Base-by-base conservation (phyloP, 805 yeast species). In the Spathaspora gorwiae region DNA sequence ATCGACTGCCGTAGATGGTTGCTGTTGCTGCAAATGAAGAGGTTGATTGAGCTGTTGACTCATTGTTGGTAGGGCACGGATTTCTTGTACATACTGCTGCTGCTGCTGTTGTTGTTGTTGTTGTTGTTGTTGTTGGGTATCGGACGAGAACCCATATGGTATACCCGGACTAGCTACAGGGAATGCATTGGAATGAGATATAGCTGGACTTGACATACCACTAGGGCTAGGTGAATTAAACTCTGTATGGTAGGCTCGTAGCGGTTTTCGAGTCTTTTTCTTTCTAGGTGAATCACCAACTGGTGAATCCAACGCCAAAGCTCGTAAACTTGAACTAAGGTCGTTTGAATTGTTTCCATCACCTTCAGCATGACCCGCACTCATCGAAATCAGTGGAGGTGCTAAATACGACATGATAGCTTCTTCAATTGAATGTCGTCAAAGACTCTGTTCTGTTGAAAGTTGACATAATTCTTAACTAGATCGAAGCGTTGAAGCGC, bases 171-270 rank as follows among this genome's bases (percentile, higher is more conserved):
- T 36, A 26, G 39, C 14, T 6, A 13, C 38, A 29, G 6, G 34
- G 13, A n/a, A 6, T 11, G 33, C 8, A 39, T 24, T 35, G 44
- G 19, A 8, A 6, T 9, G 42, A 26, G 12, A 13, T 3, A 40
- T 43, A 34, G 31, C 13, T 11, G 52, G 47, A 26, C 44, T 38
- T 7, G 47, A 27, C 14, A 37, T 19, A 7, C 26, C 31, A n/a
- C 40, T 14, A 10, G 26, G 44, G 26, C 26, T 29, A 26, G 46
- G 43, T 13, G 51, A 29, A 37, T 44, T 48, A 41, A 52, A 56
- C 26, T 56, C 65, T 26, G 60, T 46, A 44, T 63, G 68, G 48
- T 48, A 63, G 5, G 70, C 70, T 48, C 72, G 49, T 10, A 53
- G 62, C 5, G 60, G 50, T 47, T 68, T 50, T 45, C 64, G 65